Base-by-base conservation (phyloP, 1,284 basidiomycete species). In the Golubevia pallescens region DNA sequence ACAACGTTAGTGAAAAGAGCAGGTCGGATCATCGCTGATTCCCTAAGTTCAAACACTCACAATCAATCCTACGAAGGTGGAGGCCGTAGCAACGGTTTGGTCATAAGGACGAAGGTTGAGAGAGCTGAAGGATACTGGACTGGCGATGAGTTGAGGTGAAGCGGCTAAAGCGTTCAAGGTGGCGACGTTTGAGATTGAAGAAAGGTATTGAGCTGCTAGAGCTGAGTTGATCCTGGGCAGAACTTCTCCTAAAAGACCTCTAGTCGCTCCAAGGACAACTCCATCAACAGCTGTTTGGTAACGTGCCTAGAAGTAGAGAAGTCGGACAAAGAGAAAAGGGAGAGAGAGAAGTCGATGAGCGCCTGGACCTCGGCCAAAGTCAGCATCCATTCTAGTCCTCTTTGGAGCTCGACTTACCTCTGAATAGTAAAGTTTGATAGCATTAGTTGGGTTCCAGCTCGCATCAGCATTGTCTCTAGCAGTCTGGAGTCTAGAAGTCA, bases 381-480 rank as follows among this genome's bases (percentile, higher is more conserved):
- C 28, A 28, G 28, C 28, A 48, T 16, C 42, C 8, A 48, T 10
- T 48, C 8, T 2, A 48, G 42, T 48, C 5, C 13, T 48, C 5
- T 48, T 10, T 16, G 16, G 13, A 48, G 16, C 67, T 67, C 75
- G 77, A 60, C 80, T 72, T 1, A 77, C 71, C 23, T 77, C 70
- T 13, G 74, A 68, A 51, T 74, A 76, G 7, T 65, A 67, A 34
- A 80, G 61, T 1, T 68, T 73, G 21, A 84, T 57, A 54, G 76
- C 51, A 2, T 63, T 64, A 23, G 54, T 61, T 4, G 77, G 77
- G 51, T 79, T 61, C 70, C 72, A 84, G 2, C 63, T 69, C 3
- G 71, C 63, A 60, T 84, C 69, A 8, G 75, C 81, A 20, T 65
- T 68, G 8, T 63, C 65, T 5, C 78, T 74, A 1, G 81, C 81